Evolutionary conservation across 2,329 filamentous ascomycete genomes (phyloP), one percentile per base, ranked within the genome.

Genomic region (Apiospora kogelbergensis): DNA sequence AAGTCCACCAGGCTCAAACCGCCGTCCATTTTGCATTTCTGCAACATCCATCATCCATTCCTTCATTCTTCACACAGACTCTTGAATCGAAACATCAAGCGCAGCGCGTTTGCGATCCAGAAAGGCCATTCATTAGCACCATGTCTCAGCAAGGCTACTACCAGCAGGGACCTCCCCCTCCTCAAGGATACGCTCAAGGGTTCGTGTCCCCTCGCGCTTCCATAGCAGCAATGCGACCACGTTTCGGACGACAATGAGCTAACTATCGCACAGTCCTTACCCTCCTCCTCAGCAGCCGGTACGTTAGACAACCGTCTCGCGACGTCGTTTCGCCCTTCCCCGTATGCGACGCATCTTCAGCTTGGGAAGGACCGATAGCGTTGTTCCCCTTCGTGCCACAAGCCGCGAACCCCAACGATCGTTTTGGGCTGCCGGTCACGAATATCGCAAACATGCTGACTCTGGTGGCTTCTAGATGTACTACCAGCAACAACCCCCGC

Each of bases 401-500:
- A 22, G 15, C 24, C 17, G 6, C 10, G 15, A 33, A 26, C 63
- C 15, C 20, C 22, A n/a, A 10, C 24, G 20, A 30, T 33, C 3
- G 13, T 33, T 65, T n/a, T 11, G 9, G 24, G n/a, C 15, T 42
- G 37, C 9, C n/a, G 63, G 37, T 24, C 22, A n/a, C 17, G 41
- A 17, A 6, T 6, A 2, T 45, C 20, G 41, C 68, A 66, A 53
- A 71, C 44, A 30, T 17, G 17, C 4, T 53, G 68, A 68, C 53
- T 37, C 20, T n/a, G 53, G 22, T 60, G 17, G 70, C 69, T 67
- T 63, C 46, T 67, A 79, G 76, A 80, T 81, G 79, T 73, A 78
- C 48, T 80, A 80, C 60, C 76, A 76, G 67, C 76, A 74, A 65
- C 70, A 73, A 44, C 73, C 77, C n/a, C 79, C 79, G 65, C 78